A percentile compares a stretch with the other conserved stretches of the same genome.
Conservation (phyloP, 495 filamentous ascomycete genomes). For the Penicillium paradoxum region DNA sequence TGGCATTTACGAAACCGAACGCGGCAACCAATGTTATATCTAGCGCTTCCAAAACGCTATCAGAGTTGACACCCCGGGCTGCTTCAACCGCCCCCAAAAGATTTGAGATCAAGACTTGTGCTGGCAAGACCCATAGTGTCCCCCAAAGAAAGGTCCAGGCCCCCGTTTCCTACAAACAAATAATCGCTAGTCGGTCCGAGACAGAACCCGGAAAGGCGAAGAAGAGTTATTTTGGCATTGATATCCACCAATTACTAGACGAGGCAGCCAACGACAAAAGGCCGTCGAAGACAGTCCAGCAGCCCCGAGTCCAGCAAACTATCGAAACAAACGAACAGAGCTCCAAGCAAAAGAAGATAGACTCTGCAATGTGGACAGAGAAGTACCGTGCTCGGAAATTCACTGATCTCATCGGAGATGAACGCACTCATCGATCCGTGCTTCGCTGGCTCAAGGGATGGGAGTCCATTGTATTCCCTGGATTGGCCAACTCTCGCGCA, state of each 20-base stretch:
- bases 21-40: background rate
- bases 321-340: conserved; percentile 38
- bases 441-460: conserved; percentile 90
- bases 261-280: conserved; percentile 52
- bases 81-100: conserved; percentile 16
- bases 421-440: conserved; percentile 87
- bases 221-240: conserved; percentile 84
- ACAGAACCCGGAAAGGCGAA: conserved; percentile 66
- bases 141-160: conserved; percentile 43
- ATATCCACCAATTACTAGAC: conserved; percentile 78
- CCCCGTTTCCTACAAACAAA: conserved; percentile 57
- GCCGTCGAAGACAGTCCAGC: conserved; percentile 11
- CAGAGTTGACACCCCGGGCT: conserved; percentile 12
- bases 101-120: conserved; percentile 57
- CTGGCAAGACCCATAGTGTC: conserved; percentile 57
- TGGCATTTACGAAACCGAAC: conserved; percentile 2
- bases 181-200: conserved; percentile 65
- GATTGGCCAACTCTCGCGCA: conserved; percentile 52
- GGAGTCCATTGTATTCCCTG: conserved; percentile 89
- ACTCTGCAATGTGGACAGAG: conserved; percentile 71
- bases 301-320: conserved; percentile 25
- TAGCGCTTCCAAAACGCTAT: conserved; percentile 3
- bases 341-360: conserved; percentile 27
- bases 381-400: conserved; percentile 91
- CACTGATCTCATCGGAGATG: conserved; percentile 89